Conservation (phyloP, 257 asterid species). For the Solanum etuberosum region DNA sequence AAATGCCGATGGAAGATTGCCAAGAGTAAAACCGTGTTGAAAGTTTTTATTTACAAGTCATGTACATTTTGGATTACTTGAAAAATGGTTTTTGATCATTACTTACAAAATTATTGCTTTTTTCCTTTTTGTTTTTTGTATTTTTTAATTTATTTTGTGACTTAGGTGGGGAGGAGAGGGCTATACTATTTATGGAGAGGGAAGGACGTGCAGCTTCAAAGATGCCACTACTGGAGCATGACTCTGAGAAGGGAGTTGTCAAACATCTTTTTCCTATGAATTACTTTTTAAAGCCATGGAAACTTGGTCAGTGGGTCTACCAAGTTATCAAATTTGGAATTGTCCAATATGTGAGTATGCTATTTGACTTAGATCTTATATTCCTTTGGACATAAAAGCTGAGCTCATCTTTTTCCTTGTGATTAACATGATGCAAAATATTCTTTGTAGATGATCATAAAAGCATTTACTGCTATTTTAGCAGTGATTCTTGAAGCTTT, state of each 20-base stretch:
- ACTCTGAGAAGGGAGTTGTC: conserved; percentile 65
- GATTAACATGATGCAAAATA: conserved; percentile 5
- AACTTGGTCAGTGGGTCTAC: conserved; percentile 81
- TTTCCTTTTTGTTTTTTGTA: background rate
- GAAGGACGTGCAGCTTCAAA: conserved; percentile 74
- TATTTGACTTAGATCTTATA: background rate
- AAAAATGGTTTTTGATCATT: background rate
- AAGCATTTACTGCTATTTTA: conserved; percentile 72
- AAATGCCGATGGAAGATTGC: background rate
- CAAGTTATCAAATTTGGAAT: conserved; percentile 94
- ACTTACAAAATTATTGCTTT: background rate
- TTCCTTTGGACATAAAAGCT: background rate
- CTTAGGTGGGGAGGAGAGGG: conserved; percentile 82
- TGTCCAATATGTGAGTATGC: conserved; percentile 87
- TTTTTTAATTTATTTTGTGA: background rate
- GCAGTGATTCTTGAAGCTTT: conserved; percentile 95
- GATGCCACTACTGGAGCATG: conserved; percentile 69
- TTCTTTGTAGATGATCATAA: conserved; percentile 83
- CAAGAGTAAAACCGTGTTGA: background rate
- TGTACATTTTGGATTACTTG: background rate
- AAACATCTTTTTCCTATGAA: conserved; percentile 89
- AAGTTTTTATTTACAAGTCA: background rate
- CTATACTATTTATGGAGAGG: conserved; percentile 81
- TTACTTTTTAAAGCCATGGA: conserved; percentile 79
- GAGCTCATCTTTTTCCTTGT: conserved; percentile 1